These are phyloP conservation scores for Isatis lusitanica DNA, from an alignment of 441 rosid genomes.

Conservation along the genomic window DNA sequence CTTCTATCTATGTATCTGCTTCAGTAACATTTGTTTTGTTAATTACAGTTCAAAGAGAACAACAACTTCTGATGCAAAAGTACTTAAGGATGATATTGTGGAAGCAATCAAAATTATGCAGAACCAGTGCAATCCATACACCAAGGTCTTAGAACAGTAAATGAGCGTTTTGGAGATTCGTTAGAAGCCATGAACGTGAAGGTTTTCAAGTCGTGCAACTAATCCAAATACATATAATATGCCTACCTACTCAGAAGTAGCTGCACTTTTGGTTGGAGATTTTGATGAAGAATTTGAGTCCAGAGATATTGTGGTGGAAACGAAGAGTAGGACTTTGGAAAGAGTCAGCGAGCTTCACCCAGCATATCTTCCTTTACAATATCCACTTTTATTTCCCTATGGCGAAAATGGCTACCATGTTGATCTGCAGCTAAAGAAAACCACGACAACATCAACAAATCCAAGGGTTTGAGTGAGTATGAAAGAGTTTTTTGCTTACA, in stretches of 20 bases:
- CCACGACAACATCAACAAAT: background rate
- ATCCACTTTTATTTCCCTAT: background rate
- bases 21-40: background rate
- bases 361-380: background rate
- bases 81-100: background rate
- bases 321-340: background rate
- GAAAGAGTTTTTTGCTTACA: background rate
- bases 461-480: background rate
- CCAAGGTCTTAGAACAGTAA: background rate
- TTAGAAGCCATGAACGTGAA: background rate
- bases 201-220: background rate
- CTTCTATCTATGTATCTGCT: background rate
- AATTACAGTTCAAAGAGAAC: background rate
- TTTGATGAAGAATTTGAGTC: background rate
- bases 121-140: background rate
- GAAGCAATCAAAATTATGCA: background rate
- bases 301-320: background rate
- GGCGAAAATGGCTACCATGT: background rate
- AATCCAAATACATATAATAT: background rate
- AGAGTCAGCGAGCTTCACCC: background rate
- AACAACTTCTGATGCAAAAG: background rate
- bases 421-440: background rate
- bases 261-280: background rate
- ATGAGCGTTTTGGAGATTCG: background rate
- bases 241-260: background rate